phyloP scores from a whole-genome alignment of 1,139 yeast genomes.

The Saccharomycopsis hybrid region DNA sequence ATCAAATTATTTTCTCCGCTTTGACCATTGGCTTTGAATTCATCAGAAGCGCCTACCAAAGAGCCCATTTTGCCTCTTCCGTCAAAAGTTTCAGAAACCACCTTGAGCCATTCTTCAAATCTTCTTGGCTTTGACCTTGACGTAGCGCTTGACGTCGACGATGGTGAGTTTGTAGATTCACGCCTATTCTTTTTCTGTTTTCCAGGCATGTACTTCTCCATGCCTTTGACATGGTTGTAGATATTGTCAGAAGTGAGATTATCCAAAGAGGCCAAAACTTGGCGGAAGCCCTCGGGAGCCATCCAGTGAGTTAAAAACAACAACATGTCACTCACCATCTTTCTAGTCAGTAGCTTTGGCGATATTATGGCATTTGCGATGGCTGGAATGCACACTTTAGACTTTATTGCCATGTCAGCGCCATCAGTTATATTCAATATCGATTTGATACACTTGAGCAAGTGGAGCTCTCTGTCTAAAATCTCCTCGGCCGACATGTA shows the following conservation, averaged over 20 bases:
- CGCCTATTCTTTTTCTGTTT: slow-evolving; percentile 3
- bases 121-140: slow-evolving; percentile 37
- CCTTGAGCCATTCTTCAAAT: slow-evolving; percentile 79
- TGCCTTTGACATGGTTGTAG: slow-evolving; percentile 30
- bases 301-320: slow-evolving; percentile 48
- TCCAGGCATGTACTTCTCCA: slow-evolving; percentile 14
- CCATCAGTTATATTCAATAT: slow-evolving; percentile 52
- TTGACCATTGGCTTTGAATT: slow-evolving; percentile 45
- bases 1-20: slow-evolving; percentile 63
- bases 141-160: background rate
- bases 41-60: slow-evolving; percentile 90
- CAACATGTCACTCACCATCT: slow-evolving; percentile 72
- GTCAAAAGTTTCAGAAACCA: slow-evolving; percentile 67
- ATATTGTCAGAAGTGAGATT: slow-evolving; percentile 53
- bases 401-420: slow-evolving; percentile 46
- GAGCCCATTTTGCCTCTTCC: slow-evolving; percentile 91
- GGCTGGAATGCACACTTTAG: slow-evolving; percentile 48
- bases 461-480: slow-evolving; percentile 51
- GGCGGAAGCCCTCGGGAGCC: slow-evolving; percentile 52
- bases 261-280: slow-evolving; percentile 59
- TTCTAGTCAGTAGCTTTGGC: slow-evolving; percentile 64
- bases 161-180: too few species aligned
- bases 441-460: slow-evolving; percentile 59
- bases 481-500: slow-evolving; percentile 26
- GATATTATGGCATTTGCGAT: slow-evolving; percentile 58